Percentiles rank a stretch among this genome's conserved stretches.
Evolutionary conservation across 176 grass and related monocot species (phyloP).

Genomic region (Carex kokanica): DNA sequence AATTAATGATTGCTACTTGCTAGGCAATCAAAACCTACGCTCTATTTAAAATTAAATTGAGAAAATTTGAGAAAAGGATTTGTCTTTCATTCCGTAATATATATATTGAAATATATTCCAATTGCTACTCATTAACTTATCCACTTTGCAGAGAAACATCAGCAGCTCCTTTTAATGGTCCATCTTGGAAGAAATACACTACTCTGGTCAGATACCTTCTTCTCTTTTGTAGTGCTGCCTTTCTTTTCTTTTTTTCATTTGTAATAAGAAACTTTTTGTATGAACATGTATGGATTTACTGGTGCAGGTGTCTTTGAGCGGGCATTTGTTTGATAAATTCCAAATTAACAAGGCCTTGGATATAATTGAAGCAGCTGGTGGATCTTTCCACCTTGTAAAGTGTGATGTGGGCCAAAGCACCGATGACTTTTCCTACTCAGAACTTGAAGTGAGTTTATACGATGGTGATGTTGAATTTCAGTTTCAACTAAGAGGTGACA

Average conservation of each 20-base stretch:
- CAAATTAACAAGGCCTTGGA: constrained; percentile 92
- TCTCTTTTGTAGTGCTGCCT: constrained; percentile 15
- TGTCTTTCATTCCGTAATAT: neutral
- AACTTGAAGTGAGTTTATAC: constrained; percentile 72
- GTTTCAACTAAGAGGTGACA: neutral
- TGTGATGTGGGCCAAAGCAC: constrained; percentile 89
- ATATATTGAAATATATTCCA: neutral
- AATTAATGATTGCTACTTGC: neutral
- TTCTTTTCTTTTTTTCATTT: neutral
- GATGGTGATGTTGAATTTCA: constrained; percentile 1
- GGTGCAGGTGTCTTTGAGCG: constrained; percentile 82
- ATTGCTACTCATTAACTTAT: neutral
- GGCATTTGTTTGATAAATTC: constrained; percentile 96
- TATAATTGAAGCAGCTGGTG: constrained; percentile 78
- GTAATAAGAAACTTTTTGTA: constrained; percentile 17
- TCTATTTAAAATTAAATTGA: constrained; percentile 1
- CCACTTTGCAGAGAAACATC: constrained; percentile 56
- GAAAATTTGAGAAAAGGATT: neutral
- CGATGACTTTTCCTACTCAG: constrained; percentile 77
- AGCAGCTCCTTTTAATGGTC: constrained; percentile 41
- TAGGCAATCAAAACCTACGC: neutral
- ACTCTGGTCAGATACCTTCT: constrained; percentile 59
- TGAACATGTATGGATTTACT: constrained; percentile 4
- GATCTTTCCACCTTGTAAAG: constrained; percentile 72
- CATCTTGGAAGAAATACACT: constrained; percentile 61